Percentiles rank a stretch among this genome's conserved stretches.
phyloP scores from a whole-genome alignment of 495 filamentous ascomycete genomes.

The Rhypophila decipiens region DNA sequence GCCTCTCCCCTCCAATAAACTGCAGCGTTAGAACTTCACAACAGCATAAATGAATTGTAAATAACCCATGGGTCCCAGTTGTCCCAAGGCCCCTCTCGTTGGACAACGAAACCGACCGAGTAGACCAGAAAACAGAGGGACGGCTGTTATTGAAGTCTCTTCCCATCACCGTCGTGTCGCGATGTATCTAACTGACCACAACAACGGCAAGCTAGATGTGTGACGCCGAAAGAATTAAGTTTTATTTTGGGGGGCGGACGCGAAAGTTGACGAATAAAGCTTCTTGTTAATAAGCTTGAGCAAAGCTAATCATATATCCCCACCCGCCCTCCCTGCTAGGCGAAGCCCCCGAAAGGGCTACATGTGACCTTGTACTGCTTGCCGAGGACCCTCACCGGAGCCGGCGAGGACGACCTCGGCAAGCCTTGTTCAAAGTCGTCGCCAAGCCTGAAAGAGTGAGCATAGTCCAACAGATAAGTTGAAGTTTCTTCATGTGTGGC shows the following conservation, averaged over 20 bases:
- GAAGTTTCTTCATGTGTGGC: not conserved
- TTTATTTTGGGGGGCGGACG: constrained; percentile 6
- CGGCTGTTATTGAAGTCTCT: not conserved
- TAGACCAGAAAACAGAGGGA: too few relatives aligned
- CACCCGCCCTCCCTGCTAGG: constrained; percentile 9
- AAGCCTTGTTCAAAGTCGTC: constrained; percentile 3
- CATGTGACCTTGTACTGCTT: not conserved
- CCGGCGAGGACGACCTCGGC: not conserved
- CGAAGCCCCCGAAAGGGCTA: constrained; percentile 6
- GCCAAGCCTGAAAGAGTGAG: constrained; percentile 6
- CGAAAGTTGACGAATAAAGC: constrained; percentile 1
- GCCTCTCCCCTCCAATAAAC: too few relatives aligned
- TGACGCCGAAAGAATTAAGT: not conserved
- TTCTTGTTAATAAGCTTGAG: constrained; percentile 4
- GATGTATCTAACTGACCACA: not conserved
- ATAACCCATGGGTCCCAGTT: too few relatives aligned
- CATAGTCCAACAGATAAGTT: constrained; percentile 6
- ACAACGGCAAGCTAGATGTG: not conserved
- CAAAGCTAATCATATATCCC: constrained; percentile 13
- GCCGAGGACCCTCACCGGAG: not conserved
- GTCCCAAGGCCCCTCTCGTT: too few relatives aligned
- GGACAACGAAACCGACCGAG: too few relatives aligned
- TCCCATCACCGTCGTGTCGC: constrained; percentile 4
- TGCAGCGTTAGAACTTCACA: too few relatives aligned
- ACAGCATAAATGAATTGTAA: too few relatives aligned